Conservation (phyloP, 139 green algal genomes). For the Coccomyxa sp. region DNA sequence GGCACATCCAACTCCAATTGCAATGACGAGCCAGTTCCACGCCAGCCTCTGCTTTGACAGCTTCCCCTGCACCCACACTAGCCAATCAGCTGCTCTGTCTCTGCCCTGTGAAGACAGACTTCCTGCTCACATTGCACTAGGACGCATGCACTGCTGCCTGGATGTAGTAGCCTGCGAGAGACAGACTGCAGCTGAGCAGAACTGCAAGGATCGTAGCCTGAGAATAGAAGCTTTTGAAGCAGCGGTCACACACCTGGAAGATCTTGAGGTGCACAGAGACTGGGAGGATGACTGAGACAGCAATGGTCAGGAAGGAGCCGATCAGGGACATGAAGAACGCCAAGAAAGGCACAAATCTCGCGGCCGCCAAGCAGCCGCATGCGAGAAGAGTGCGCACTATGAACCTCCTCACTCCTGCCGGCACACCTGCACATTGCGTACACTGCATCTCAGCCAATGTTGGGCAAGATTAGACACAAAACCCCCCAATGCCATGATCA, state of each 20-base stretch:
- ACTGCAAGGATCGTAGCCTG: neutral
- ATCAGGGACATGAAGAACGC: constrained; percentile 51
- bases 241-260: neutral
- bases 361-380: constrained; percentile 30
- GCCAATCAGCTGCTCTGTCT: neutral
- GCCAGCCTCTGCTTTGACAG: neutral
- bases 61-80: neutral
- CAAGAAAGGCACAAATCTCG: constrained; percentile 45
- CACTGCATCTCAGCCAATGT: too few relatives aligned
- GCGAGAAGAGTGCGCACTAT: constrained; percentile 27
- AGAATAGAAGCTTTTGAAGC: neutral
- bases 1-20: neutral
- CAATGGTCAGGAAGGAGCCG: constrained; percentile 50
- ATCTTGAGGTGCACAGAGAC: constrained; percentile 40
- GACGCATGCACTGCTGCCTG: neutral
- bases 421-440: neutral
- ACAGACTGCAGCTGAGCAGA: neutral
- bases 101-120: neutral
- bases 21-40: neutral
- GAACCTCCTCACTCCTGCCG: neutral
- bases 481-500: too few relatives aligned
- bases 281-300: constrained; percentile 45
- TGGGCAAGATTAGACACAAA: too few relatives aligned
- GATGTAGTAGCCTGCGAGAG: neutral
- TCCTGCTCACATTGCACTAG: neutral